Evolutionary conservation across 2,329 filamentous ascomycete species (phyloP).

Genomic region (Cladosporium sp.): DNA sequence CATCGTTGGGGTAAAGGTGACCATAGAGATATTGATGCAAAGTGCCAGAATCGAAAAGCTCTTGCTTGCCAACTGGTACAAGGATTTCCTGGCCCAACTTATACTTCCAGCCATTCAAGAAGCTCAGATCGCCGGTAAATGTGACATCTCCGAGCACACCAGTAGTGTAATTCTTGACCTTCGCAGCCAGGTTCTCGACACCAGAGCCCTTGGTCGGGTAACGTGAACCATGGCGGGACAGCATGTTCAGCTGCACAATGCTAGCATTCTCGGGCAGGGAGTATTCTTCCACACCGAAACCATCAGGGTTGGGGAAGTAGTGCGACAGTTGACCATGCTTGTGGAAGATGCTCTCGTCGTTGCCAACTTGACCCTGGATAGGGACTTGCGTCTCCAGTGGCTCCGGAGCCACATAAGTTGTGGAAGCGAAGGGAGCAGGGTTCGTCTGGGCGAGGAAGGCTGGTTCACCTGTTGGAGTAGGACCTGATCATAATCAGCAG

Average conservation of each 20-base stretch:
- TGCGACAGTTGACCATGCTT: conserved; percentile 66
- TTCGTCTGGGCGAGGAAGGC: conserved; percentile 70
- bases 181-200: conserved; percentile 53
- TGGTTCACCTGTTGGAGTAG: conserved; percentile 64
- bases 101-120: conserved; percentile 67
- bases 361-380: conserved; percentile 48
- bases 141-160: conserved; percentile 44
- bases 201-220: conserved; percentile 63
- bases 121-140: conserved; percentile 57
- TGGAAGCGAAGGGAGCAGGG: conserved; percentile 56
- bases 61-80: conserved; percentile 67
- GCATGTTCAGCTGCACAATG: conserved; percentile 67
- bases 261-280: conserved; percentile 62
- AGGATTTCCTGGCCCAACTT: conserved; percentile 67
- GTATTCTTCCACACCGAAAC: conserved; percentile 71
- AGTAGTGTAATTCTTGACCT: conserved; percentile 52
- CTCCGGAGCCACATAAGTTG: conserved; percentile 63
- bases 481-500: conserved; percentile 43
- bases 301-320: conserved; percentile 63
- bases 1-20: conserved; percentile 62
- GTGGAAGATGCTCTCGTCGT: conserved; percentile 64
- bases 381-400: conserved; percentile 69
- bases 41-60: conserved; percentile 61
- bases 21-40: conserved; percentile 71
- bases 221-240: conserved; percentile 68